Evolutionary conservation across 2,329 filamentous ascomycete species (phyloP).

Genomic region (Microsporum ferrugineum): DNA sequence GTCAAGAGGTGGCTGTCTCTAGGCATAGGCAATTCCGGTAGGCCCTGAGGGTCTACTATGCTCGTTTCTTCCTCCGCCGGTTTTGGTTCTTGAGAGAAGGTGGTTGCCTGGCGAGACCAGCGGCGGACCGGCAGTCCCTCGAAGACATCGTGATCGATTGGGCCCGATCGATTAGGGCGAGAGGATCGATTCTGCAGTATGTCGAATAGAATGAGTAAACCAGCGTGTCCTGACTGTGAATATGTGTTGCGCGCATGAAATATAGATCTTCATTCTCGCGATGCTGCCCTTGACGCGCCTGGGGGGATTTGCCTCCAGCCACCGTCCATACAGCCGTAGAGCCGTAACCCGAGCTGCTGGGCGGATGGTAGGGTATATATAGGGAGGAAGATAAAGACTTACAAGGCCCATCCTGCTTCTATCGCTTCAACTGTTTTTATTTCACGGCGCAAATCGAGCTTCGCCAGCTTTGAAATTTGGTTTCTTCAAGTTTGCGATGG

Average conservation of each 20-base stretch:
- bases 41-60: constrained; percentile 21
- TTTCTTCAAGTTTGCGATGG: not conserved
- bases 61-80: constrained; percentile 44
- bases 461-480: not conserved
- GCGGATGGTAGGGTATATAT: not conserved
- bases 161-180: constrained; percentile 26
- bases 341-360: not conserved
- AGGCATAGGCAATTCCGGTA: constrained; percentile 76
- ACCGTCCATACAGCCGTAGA: not conserved
- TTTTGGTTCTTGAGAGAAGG: constrained; percentile 53
- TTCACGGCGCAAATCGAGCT: not conserved
- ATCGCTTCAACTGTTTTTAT: not conserved
- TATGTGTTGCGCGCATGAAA: not conserved
- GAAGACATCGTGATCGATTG: constrained; percentile 54
- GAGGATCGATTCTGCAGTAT: not conserved
- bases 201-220: not conserved
- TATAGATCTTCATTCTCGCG: not conserved
- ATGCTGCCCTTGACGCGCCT: not conserved
- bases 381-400: not conserved
- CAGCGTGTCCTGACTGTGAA: not conserved
- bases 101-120: constrained; percentile 66
- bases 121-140: constrained; percentile 78
- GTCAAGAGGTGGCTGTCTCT: constrained; percentile 69
- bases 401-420: not conserved
- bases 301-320: not conserved